phyloP scores from a whole-genome alignment of 1,139 yeast species.

The Spencermartinsiella ligniputridi region DNA sequence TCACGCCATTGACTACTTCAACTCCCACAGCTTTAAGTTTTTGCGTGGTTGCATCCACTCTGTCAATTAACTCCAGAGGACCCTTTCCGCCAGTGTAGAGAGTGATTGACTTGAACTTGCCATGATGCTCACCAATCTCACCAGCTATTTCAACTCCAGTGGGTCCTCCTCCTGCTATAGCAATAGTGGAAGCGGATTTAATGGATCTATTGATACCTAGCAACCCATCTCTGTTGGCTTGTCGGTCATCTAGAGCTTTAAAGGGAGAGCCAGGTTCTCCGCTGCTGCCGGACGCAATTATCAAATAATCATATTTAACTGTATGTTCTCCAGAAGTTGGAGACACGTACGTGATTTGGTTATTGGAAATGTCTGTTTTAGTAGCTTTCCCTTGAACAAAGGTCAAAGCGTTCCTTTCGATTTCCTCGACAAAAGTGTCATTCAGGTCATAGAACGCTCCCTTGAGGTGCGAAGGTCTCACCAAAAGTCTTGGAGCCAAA shows the following conservation, averaged over 20 bases:
- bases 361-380: background rate
- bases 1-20: conserved; percentile 17
- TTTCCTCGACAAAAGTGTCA: conserved; percentile 13
- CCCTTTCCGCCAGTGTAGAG: conserved; percentile 23
- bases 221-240: conserved; percentile 70
- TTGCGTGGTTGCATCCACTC: conserved; percentile 14
- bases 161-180: conserved; percentile 91
- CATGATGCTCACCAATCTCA: conserved; percentile 37
- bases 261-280: conserved; percentile 58
- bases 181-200: conserved; percentile 66
- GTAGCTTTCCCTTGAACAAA: conserved; percentile 28
- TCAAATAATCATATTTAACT: conserved; percentile 61
- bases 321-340: conserved; percentile 30
- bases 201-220: conserved; percentile 69
- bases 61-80: conserved; percentile 17
- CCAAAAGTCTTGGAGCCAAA: conserved; percentile 27
- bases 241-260: conserved; percentile 72
- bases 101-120: conserved; percentile 20
- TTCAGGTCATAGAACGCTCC: conserved; percentile 17
- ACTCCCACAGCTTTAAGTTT: conserved; percentile 21
- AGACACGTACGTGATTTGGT: conserved; percentile 16
- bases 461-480: conserved; percentile 19
- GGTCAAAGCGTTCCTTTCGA: conserved; percentile 14
- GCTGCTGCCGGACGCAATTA: conserved; percentile 75
- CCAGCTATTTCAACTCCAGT: conserved; percentile 91